Evolutionary conservation across 345 rosid genomes (phyloP).

Genomic region (Fremontodendron californicum): DNA sequence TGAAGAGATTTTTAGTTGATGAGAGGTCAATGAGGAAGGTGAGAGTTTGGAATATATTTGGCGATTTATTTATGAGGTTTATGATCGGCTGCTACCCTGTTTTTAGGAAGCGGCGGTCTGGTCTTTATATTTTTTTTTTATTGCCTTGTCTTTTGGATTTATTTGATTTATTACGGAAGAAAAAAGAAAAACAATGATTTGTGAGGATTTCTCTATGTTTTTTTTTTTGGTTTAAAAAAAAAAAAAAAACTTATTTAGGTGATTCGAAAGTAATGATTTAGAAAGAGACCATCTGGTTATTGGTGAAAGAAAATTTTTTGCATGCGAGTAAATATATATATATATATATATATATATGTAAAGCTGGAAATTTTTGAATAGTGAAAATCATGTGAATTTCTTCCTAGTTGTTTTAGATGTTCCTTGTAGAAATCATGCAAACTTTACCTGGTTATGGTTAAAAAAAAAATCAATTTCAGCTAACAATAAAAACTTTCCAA

Average conservation of each 20-base stretch:
- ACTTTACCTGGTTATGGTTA: not conserved
- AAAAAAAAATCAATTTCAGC: not conserved
- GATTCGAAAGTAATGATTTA: not conserved
- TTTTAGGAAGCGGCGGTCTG: not conserved
- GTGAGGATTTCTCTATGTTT: not conserved
- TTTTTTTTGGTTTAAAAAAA: not conserved
- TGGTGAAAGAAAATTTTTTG: not conserved
- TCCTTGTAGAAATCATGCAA: not conserved
- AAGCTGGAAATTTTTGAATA: not conserved
- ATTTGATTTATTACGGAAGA: not conserved
- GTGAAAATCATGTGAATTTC: not conserved
- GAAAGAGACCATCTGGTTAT: not conserved
- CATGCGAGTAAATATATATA: not conserved
- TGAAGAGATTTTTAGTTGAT: not conserved
- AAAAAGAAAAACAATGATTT: not conserved
- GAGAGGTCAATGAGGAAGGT: constrained; percentile 12
- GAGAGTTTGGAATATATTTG: not conserved
- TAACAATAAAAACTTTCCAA: not conserved
- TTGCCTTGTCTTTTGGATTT: not conserved
- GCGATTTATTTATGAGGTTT: not conserved
- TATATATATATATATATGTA: not conserved
- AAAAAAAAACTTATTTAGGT: not conserved
- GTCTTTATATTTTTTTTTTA: not conserved
- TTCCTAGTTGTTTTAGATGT: not conserved
- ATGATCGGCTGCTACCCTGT: not conserved